Base-by-base conservation (phyloP, 1,139 yeast genomes). In the Yamadazyma sp. region DNA sequence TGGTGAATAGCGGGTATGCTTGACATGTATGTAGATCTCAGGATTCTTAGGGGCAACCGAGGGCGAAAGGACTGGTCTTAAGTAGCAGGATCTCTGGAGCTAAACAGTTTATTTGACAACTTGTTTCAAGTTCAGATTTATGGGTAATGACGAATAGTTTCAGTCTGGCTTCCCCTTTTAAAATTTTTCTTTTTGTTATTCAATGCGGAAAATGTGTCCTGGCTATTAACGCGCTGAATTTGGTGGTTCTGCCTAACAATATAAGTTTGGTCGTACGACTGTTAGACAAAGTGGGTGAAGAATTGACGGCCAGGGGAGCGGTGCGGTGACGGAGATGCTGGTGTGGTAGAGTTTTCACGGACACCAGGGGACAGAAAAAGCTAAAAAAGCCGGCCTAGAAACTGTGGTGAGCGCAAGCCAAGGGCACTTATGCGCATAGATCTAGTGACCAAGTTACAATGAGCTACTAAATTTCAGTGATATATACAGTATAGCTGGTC, bases 361-460 rank as follows among this genome's bases (percentile, higher is more conserved):
- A 7, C 8, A 9, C 6, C 6, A 20, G 23, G 23, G 23, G 23
- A n/a, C n/a, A n/a, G n/a, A n/a, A n/a, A n/a, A n/a, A n/a, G n/a
- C n/a, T 20, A 20, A 8, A 20, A 20, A 20, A 20, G 8, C 5
- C 5, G 22, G 5, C 5, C 22, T 8, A 6, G 22, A 20, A 20
- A 20, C 22, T 20, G 22, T 20, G 22, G 22, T 20, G 29, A 26
- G 29, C n/a, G 29, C 29, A 26, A 26, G 16, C 16, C 15, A 12
- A 26, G 16, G 15, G 26, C 26, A 11, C 26, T 24, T 10, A 24
- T n/a, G 12, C 12, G 11, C 12, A 30, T 16, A n/a, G n/a, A n/a
- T n/a, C n/a, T 14, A 31, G 39, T 37, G 35, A 37, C 33, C 24
- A 22, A n/a, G 40, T 37, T 33, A 32, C 39, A 17, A 28, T 28